Evolutionary conservation across 2,329 filamentous ascomycete genomes (phyloP), one percentile per base, ranked within the genome.

Genomic region (Nemania diffusa): DNA sequence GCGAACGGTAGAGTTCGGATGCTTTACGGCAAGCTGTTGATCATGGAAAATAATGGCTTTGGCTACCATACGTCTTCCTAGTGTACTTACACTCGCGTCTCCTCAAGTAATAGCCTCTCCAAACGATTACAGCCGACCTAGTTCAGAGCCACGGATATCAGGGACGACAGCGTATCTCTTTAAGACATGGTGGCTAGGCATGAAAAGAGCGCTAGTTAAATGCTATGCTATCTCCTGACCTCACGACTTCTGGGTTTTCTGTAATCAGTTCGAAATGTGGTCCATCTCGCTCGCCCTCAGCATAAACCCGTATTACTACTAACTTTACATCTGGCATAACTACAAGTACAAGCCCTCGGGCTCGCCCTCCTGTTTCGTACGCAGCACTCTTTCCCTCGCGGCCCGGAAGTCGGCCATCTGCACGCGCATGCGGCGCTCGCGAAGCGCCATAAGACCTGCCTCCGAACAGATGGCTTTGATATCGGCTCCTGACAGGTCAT

Each of bases 401-500:
- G 93, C 87, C 63, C 96, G 87, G 86, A 99, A 99, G 81, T 99
- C 96, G 7, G 94, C 93, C 96, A 99, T 99, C 82, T 98, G 95
- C 65, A 99, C 96, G 63, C 95, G 90, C 96, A 99, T 99, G 78
- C 96, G 90, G 71, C 96, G 88, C 84, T 99, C 96, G 74, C 96
- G 89, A 70, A 99, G 85, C 22, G 96, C 96, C 88, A 98, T 90
- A 78, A 99, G 84, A 81, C 96, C 96, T 50, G 96, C 95, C 80
- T 99, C 96, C 32, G 94, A 97, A 83, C 96, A 99, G 76, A 99
- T 99, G 55, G 96, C 96, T 83, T 98, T 97, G 86, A 99, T 98
- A 81, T 99, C 96, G 40, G 96, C 96, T 81, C 96, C 96, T 4
- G 92, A 97, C 7, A 99, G 86, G 75, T 99, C 97, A 76, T 99